Base-by-base conservation (phyloP, 352 stramenopile species). In the Phytophthora boehmeriae region DNA sequence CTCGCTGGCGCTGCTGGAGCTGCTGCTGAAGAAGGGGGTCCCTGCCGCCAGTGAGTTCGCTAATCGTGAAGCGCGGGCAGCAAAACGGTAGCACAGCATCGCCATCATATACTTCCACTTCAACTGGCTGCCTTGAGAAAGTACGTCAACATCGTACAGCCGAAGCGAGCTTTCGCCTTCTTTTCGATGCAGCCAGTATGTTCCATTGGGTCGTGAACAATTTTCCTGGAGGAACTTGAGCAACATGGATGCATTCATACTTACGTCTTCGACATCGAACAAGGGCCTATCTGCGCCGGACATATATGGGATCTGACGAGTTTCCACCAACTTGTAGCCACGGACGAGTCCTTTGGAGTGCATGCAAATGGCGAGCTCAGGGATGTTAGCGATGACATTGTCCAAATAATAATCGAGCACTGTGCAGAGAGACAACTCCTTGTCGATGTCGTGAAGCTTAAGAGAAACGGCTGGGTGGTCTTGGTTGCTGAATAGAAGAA, bases 71-170 rank as follows among this genome's bases (percentile, higher is more conserved):
- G 85, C 85, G 8, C 87, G 78, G 22, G 82, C 80, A 17, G 87
- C 87, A 52, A 95, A 95, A 1, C 87, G 84, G 62, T 94, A 93
- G 66, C 87, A 95, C 14, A 95, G 66, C 87, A 95, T 95, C 27
- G 87, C 85, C 83, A 93, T 93, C 84, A 93, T 93, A 59, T 95
- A 95, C 73, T 95, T 95, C 87, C 87, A 95, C 71, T 95, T 95
- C 44, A 92, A 71, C 34, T 95, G 84, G 38, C 89, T 91, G 48
- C 85, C 85, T 52, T 92, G 77, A 0, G 87, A 93, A 2, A 95
- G 64, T 22, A 94, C 81, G 54, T 92, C 78, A 0, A 95, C 83
- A 34, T 95, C 87, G 44, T 95, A 95, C 20, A 95, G 66, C 9
- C 83, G 84, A 25, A 95, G 54, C 38, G 85, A 89, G 34, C 68